These are phyloP conservation scores for Quercus wislizeni DNA, from an alignment of 306 rosid genomes.

Conservation along the genomic window DNA sequence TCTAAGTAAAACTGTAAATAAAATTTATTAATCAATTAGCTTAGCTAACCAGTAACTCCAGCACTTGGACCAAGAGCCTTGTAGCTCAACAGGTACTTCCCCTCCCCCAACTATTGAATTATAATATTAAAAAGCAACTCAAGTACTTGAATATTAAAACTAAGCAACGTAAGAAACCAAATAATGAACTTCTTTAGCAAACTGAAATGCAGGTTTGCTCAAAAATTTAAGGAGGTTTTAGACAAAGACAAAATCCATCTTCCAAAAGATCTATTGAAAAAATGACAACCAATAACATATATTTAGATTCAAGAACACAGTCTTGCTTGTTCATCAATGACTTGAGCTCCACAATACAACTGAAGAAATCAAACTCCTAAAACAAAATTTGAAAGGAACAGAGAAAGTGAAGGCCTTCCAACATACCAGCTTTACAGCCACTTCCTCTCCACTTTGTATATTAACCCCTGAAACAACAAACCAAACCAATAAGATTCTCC, in stretches of 20 bases:
- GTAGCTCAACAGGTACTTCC: no score
- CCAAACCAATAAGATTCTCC: conserved; percentile 21
- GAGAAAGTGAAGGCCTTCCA: conserved; percentile 7
- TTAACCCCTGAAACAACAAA: conserved; percentile 71
- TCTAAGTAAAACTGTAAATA: no score
- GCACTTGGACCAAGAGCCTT: no score
- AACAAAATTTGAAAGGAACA: conserved; percentile 5
- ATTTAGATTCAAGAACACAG: background rate
- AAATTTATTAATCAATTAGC: no score
- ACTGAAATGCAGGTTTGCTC: background rate
- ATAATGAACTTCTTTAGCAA: no score
- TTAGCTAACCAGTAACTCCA: no score
- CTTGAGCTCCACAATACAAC: background rate
- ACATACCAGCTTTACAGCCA: conserved; percentile 94
- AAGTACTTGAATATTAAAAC: no score
- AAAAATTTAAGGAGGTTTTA: background rate
- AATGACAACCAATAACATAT: background rate
- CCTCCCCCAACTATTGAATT: no score
- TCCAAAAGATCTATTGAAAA: background rate
- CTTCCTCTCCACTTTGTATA: conserved; percentile 94
- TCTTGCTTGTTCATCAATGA: background rate
- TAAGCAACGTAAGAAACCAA: no score
- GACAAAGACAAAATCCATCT: background rate
- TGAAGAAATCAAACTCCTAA: background rate
- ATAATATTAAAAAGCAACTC: no score